Percentiles rank a stretch among this genome's conserved stretches.
These are phyloP conservation scores for Phytophthora crassamura DNA, from an alignment of 352 stramenopile species.

Conservation along the genomic window DNA sequence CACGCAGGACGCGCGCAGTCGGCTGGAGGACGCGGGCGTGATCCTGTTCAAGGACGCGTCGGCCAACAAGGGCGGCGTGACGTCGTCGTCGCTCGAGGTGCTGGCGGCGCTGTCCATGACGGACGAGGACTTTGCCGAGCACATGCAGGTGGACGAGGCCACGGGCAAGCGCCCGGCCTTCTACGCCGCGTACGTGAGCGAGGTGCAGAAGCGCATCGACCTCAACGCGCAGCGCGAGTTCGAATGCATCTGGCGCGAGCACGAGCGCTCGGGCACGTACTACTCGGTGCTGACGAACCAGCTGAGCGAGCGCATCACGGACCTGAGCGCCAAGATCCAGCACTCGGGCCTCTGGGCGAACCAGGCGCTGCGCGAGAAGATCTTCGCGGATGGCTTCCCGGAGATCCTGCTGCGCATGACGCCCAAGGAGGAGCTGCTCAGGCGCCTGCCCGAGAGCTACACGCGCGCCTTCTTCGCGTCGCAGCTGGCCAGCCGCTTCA, in stretches of 20 bases:
- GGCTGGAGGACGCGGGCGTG: conserved; percentile 95
- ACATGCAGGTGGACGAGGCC: conserved; percentile 80
- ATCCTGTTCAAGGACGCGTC: conserved; percentile 98
- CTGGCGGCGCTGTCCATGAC: conserved; percentile 75
- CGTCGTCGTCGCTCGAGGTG: conserved; percentile 81
- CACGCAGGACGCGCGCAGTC: conserved; percentile 94
- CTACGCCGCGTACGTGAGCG: conserved; percentile 80
- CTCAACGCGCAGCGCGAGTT: conserved; percentile 83
- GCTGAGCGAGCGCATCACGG: conserved; percentile 82
- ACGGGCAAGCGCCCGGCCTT: conserved; percentile 67
- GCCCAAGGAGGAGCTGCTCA: conserved; percentile 66
- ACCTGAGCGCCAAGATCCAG: conserved; percentile 84
- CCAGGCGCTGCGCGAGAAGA: conserved; percentile 64
- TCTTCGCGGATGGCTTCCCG: conserved; percentile 85
- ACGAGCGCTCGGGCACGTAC: conserved; percentile 72
- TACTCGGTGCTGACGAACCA: conserved; percentile 81
- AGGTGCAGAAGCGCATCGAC: conserved; percentile 84
- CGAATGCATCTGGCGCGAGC: conserved; percentile 85
- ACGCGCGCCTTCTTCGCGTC: conserved; percentile 82
- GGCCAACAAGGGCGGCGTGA: conserved; percentile 88
- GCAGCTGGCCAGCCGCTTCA: conserved; percentile 83
- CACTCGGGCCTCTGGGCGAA: conserved; percentile 81
- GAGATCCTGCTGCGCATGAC: conserved; percentile 64
- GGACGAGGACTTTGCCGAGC: conserved; percentile 79
- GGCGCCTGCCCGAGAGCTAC: conserved; percentile 81